phyloP scores from a whole-genome alignment of 2,329 filamentous ascomycete genomes.

The Cladophialophora psammophila region DNA sequence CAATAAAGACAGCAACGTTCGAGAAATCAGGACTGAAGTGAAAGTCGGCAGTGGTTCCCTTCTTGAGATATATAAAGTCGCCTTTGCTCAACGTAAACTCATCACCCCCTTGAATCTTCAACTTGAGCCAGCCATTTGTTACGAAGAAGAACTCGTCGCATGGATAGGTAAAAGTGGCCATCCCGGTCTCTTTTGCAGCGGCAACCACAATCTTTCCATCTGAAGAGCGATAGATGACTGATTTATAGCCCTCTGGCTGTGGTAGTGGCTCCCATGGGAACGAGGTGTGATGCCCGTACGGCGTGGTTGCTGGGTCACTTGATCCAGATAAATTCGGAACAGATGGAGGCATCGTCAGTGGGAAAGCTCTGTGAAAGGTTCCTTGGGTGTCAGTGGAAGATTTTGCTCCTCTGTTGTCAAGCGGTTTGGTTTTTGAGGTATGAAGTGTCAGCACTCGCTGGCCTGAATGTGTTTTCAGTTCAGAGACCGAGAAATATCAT shows the following conservation, averaged over 20 bases:
- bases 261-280: conserved; percentile 6
- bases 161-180: background rate
- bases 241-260: background rate
- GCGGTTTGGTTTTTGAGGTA: too few species aligned
- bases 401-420: too few species aligned
- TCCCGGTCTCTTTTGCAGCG: conserved; percentile 9
- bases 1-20: background rate
- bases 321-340: background rate
- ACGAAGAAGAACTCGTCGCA: conserved; percentile 14
- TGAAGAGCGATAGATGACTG: conserved; percentile 1
- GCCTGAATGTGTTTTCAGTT: too few species aligned
- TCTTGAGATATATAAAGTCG: conserved; percentile 3
- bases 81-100: background rate
- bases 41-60: conserved; percentile 5
- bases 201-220: conserved; percentile 2
- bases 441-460: too few species aligned
- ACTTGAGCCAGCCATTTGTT: conserved; percentile 2
- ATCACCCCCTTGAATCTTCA: background rate
- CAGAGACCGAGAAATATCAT: too few species aligned
- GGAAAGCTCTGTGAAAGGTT: too few species aligned
- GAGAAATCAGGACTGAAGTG: background rate
- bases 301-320: background rate
- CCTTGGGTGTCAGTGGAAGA: too few species aligned
- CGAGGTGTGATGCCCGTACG: background rate
- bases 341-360: conserved; percentile 11